Evolutionary conservation across 495 filamentous ascomycete species (phyloP).

Genomic region (Trichoderma erinaceum): DNA sequence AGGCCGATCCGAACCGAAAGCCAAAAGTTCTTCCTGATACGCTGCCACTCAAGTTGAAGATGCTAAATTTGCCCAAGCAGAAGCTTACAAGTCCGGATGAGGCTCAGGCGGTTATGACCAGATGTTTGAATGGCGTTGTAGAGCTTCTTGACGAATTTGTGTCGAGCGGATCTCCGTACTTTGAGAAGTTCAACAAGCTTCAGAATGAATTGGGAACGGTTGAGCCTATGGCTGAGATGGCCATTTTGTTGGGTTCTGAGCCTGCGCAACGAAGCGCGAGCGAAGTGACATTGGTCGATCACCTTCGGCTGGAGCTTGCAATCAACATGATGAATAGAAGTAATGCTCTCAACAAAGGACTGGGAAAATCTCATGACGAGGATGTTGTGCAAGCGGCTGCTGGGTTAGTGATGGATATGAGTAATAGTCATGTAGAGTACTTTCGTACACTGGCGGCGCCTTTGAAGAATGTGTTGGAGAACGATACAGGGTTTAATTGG

Average conservation of each 20-base stretch:
- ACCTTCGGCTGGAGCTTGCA: not conserved
- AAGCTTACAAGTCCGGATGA: not conserved
- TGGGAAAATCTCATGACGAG: not conserved
- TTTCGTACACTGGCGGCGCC: not conserved
- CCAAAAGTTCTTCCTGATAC: not conserved
- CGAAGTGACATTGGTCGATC: not conserved
- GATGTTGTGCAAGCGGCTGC: not conserved
- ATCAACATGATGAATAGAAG: not conserved
- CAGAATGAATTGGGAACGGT: not conserved
- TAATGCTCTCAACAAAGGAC: not conserved
- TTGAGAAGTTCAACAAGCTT: not conserved
- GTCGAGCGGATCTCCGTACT: not conserved
- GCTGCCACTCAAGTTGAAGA: not conserved
- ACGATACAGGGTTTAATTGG: not conserved
- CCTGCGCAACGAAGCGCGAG: not conserved
- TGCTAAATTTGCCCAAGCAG: not conserved
- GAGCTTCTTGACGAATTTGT: not conserved
- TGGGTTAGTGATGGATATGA: not conserved
- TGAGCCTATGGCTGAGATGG: not conserved
- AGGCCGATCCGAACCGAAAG: not conserved
- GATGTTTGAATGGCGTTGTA: not conserved
- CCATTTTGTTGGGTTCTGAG: not conserved
- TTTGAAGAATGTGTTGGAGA: not conserved
- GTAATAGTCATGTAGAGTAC: not conserved
- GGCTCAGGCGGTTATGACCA: not conserved